Conservation (phyloP, 768 basidiomycete genomes). For the Kwoniella heveanensis region DNA sequence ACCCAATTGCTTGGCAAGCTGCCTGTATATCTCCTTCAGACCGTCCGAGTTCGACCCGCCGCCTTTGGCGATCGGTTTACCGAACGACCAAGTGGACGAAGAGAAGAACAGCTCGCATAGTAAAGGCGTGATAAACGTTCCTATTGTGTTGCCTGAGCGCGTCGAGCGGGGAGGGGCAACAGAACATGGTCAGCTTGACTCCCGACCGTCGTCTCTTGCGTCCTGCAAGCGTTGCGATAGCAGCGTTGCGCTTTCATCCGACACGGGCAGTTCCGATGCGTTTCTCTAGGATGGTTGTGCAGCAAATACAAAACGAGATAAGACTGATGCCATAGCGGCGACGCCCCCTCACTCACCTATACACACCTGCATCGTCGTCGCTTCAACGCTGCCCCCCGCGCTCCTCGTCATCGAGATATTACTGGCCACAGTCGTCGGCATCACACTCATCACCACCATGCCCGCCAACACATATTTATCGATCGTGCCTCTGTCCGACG, state of each 20-base stretch:
- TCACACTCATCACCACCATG: constrained; percentile 42
- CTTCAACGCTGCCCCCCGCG: constrained; percentile 45
- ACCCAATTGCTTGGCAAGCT: constrained; percentile 42
- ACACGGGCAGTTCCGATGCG: no score
- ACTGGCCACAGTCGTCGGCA: constrained; percentile 50
- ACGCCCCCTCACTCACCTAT: constrained; percentile 34
- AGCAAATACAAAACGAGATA: no score
- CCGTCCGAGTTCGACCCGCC: constrained; percentile 34
- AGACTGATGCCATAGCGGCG: no score
- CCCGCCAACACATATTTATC: constrained; percentile 44
- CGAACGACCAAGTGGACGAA: constrained; percentile 38
- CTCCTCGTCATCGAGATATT: constrained; percentile 49
- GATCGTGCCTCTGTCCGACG: constrained; percentile 23
- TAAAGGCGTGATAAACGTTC: constrained; percentile 44
- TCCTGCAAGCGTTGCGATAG: not conserved
- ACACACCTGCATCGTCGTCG: constrained; percentile 45
- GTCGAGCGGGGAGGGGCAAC: no score
- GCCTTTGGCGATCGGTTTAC: constrained; percentile 34
- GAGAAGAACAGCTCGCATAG: constrained; percentile 40
- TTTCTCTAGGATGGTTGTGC: no score
- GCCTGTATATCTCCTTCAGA: constrained; percentile 42
- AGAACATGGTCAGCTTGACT: not conserved
- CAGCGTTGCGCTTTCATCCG: no score
- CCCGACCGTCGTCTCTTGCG: no score
- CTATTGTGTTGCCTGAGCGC: constrained; percentile 38